Base-by-base conservation (phyloP, 2,329 filamentous ascomycete species). In the Cordyceps sp. region DNA sequence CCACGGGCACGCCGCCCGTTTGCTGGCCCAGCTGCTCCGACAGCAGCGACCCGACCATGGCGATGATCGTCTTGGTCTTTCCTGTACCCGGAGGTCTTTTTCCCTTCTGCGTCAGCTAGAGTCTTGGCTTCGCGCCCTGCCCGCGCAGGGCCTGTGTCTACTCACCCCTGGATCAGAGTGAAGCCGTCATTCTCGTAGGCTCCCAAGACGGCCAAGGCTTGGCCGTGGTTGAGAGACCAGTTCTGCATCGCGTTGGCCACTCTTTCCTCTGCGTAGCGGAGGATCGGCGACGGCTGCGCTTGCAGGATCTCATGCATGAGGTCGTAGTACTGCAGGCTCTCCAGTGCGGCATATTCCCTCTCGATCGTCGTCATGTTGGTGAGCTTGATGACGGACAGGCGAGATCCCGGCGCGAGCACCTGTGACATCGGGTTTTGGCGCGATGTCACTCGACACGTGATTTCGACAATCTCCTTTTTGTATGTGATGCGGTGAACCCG, bases 11-110 rank as follows among this genome's bases (percentile, higher is more conserved):
- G 13, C 52, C 46, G 33, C 50, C 49, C 33, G 48, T 41, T 5
- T 40, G 37, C 35, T 50, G 57, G 39, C 44, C 54, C 37, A 46
- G 48, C 43, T 52, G 53, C 36, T 55, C 57, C 10, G 38, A 54
- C n/a, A 45, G 42, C 13, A 98, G 62, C 24, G 84, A 82, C 23
- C 90, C 90, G 17, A 96, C 86, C 64, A 98, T 92, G 21, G 88
- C 90, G 34, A 93, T 73, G 37, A 98, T 98, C 0, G 90, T 98
- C 53, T 98, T 98, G 0, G 90, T 98, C 59, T 98, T 98, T 48
- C 88, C 90, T 4, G 90, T 94, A 53, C 90, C 90, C 2, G 90
- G 90, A 31, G 90, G 90, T 34, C 83, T 78, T 34, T 26, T 23
- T 23, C 12, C 21, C 21, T 12, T 4, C 26, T 9, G 33, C 6